These are phyloP conservation scores for Fistulina hepatica DNA, from an alignment of 1,284 basidiomycete species.

Conservation along the genomic window DNA sequence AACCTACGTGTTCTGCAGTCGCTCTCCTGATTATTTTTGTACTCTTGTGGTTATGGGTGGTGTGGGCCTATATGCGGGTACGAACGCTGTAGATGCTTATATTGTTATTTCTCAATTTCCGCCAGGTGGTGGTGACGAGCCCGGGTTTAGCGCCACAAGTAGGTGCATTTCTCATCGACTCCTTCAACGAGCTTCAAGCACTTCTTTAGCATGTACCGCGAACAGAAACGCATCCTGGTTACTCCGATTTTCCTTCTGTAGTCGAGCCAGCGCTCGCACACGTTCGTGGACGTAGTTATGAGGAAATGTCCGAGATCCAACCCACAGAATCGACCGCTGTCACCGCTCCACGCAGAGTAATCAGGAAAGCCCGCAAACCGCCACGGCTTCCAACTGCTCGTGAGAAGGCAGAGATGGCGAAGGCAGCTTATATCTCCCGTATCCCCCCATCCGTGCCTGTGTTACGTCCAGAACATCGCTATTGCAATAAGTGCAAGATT, in stretches of 20 bases:
- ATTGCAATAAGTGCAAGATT: slow-evolving; percentile 45
- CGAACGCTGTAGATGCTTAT: slow-evolving; percentile 9
- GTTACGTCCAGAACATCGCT: slow-evolving; percentile 45
- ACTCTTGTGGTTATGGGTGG: slow-evolving; percentile 53
- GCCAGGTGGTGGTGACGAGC: slow-evolving; percentile 46
- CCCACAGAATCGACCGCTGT: too few species aligned
- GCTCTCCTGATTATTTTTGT: slow-evolving; percentile 47
- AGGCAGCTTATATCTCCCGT: slow-evolving; percentile 19
- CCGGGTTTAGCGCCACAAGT: slow-evolving; percentile 66
- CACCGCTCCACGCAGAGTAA: not conserved
- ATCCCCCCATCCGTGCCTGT: slow-evolving; percentile 36
- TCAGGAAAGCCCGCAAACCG: not conserved
- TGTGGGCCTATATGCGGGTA: slow-evolving; percentile 65
- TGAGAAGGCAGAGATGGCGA: slow-evolving; percentile 9
- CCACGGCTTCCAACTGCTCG: slow-evolving; percentile 1
- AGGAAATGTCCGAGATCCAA: too few species aligned
- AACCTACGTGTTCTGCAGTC: slow-evolving; percentile 30
- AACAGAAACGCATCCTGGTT: not conserved
- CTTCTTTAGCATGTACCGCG: not conserved
- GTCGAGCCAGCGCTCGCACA: not conserved
- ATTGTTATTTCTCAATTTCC: slow-evolving; percentile 1
- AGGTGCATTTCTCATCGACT: slow-evolving; percentile 18
- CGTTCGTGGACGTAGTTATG: too few species aligned
- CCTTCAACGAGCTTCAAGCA: not conserved
- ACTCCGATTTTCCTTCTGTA: not conserved